Percentiles rank a stretch among this genome's conserved stretches.
Evolutionary conservation across 345 rosid genomes (phyloP).

Genomic region (Rhizophora mangle): DNA sequence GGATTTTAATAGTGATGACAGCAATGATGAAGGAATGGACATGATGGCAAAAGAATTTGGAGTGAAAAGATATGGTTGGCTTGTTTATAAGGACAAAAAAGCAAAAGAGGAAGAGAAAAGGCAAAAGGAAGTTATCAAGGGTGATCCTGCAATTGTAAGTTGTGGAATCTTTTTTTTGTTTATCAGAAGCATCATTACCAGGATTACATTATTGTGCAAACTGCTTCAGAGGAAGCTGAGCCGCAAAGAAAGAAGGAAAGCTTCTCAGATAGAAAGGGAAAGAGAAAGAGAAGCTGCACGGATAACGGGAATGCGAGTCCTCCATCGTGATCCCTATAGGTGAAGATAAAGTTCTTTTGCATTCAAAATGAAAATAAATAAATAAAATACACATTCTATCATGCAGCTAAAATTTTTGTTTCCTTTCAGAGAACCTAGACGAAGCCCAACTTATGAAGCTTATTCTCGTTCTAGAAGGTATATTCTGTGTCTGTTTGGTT

Average conservation of each 20-base stretch:
- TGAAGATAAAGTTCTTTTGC: slow-evolving; percentile 16
- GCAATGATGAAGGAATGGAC: slow-evolving; percentile 94
- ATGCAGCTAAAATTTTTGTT: slow-evolving; percentile 16
- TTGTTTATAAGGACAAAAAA: slow-evolving; percentile 92
- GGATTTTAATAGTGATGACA: slow-evolving; percentile 88
- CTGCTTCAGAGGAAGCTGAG: slow-evolving; percentile 75
- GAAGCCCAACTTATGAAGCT: slow-evolving; percentile 96
- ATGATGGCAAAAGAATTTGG: slow-evolving; percentile 89
- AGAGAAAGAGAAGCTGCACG: slow-evolving; percentile 79
- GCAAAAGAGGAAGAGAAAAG: slow-evolving; percentile 90
- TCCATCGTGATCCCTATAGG: slow-evolving; percentile 92
- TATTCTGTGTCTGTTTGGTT: background rate
- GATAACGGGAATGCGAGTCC: slow-evolving; percentile 56
- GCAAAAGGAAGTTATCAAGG: slow-evolving; percentile 93
- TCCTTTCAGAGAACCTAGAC: slow-evolving; percentile 62
- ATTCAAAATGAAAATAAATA: background rate
- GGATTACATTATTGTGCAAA: slow-evolving; percentile 13
- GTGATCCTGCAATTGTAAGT: slow-evolving; percentile 97
- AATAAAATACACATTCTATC: background rate
- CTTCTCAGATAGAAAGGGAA: slow-evolving; percentile 91
- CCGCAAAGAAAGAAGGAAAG: slow-evolving; percentile 97
- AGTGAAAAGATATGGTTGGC: slow-evolving; percentile 93
- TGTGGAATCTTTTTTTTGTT: slow-evolving; percentile 9
- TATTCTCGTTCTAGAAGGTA: slow-evolving; percentile 88
- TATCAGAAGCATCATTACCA: background rate